These are phyloP conservation scores for Epichloe scottii DNA, from an alignment of 2,329 filamentous ascomycete genomes.

Conservation along the genomic window DNA sequence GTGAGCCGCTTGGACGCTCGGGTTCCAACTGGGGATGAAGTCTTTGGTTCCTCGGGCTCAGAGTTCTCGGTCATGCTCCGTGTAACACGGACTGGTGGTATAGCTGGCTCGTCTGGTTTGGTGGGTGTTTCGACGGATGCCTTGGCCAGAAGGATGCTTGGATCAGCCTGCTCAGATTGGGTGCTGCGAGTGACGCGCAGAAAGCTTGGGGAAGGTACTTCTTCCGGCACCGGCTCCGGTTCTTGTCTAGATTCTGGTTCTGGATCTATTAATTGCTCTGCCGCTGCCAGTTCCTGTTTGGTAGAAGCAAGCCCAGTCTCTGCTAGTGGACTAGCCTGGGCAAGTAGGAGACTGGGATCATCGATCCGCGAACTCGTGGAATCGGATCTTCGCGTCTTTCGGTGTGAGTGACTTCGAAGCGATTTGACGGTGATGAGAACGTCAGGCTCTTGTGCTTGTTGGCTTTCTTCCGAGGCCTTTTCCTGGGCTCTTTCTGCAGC, in stretches of 20 bases:
- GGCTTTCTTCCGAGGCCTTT: not conserved
- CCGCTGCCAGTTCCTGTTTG: not conserved
- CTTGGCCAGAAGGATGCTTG: slow-evolving; percentile 15
- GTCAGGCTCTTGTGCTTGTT: slow-evolving; percentile 11
- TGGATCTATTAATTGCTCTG: no score
- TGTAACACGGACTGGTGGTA: slow-evolving; percentile 6
- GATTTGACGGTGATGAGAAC: slow-evolving; percentile 17
- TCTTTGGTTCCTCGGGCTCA: slow-evolving; percentile 1
- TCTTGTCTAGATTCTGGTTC: not conserved
- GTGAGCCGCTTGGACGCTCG: slow-evolving; percentile 2
- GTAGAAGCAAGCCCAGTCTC: not conserved
- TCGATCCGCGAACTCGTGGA: slow-evolving; percentile 10
- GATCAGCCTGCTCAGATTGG: slow-evolving; percentile 12
- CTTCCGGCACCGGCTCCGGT: not conserved
- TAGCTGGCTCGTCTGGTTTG: slow-evolving; percentile 1
- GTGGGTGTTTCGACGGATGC: slow-evolving; percentile 4
- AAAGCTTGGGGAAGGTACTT: not conserved
- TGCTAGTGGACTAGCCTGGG: slow-evolving; percentile 6
- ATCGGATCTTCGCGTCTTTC: slow-evolving; percentile 13
- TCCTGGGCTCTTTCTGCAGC: not conserved
- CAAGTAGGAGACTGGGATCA: slow-evolving; percentile 20
- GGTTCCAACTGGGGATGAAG: not conserved
- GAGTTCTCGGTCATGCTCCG: slow-evolving; percentile 14
- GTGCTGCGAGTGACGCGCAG: slow-evolving; percentile 17
- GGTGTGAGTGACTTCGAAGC: slow-evolving; percentile 18